Evolutionary conservation across 495 filamentous ascomycete genomes (phyloP), one percentile per base, ranked within the genome.

Genomic region (Geoglossum glabrum): DNA sequence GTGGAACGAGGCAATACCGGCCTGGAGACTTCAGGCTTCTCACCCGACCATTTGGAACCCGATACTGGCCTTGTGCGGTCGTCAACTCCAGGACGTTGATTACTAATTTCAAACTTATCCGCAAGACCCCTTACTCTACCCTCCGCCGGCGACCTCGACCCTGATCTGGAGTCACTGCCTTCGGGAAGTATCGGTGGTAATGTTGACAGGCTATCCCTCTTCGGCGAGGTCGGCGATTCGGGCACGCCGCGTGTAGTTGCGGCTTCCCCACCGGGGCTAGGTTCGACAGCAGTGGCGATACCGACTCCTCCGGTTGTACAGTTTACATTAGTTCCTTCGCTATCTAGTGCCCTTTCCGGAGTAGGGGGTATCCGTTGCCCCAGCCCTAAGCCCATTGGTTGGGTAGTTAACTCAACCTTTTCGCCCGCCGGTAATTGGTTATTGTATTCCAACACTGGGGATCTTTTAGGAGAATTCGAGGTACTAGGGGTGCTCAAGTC

Each of bases 1-100:
- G 81, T 85, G 52, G 73, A 75, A 10, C 82, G 82, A 19, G 83
- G 82, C 33, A 86, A 65, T 34, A 72, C 73, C 30, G 83, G 83
- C 52, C 81, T 70, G 52, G 77, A 74, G 49, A 69, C 77, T 9
- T 23, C 27, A 10, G 62, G 64, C 13, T 59, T 59, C 33, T 59
- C 57, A 23, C 10, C 25, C 34, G 26, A 43, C 13, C 23, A 21
- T 10, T 31, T 7, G 1, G 26, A 31, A 33, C 17, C 5, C 23
- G 43, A 19, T 5, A 6, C n/a, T 25, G 43, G 23, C 17, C 17
- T 17, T 47, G 43, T 7, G n/a, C 43, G 15, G 6, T 47, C 43
- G 15, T 17, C 21, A 60, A 60, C 54, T 57, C 56, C 17, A 63
- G 47, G 65, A 61, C 58, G 64, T 64, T n/a, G 59, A 62, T 4